Percentiles rank a stretch among this genome's conserved stretches.
These are phyloP conservation scores for Pedinophyceae sp. DNA, from an alignment of 139 green algal species.

Conservation along the genomic window DNA sequence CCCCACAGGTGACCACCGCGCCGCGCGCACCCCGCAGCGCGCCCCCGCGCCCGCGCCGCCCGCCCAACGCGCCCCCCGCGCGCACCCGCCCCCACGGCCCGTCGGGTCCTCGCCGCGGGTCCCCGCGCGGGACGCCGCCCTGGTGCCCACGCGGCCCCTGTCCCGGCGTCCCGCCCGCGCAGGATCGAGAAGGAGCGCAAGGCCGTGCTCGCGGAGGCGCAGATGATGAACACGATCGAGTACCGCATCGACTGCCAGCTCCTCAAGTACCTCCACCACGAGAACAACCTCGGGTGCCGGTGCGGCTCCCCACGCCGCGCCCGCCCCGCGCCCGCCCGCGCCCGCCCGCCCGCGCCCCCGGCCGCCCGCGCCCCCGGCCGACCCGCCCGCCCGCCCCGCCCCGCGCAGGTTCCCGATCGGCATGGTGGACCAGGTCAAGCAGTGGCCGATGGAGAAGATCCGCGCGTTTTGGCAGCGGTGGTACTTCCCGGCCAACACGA, in stretches of 20 bases:
- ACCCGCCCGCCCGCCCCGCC: not conserved
- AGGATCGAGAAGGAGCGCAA: constrained; percentile 95
- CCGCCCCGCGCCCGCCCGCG: no score
- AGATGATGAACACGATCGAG: constrained; percentile 99
- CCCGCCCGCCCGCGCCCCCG: no score
- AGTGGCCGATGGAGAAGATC: constrained; percentile 58
- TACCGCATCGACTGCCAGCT: constrained; percentile 98
- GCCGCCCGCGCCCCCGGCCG: not conserved
- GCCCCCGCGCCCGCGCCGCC: no score
- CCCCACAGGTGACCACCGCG: no score
- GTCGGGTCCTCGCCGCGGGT: not conserved
- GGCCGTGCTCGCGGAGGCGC: constrained; percentile 84
- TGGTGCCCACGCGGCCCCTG: no score
- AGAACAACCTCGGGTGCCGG: constrained; percentile 81
- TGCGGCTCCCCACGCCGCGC: not conserved
- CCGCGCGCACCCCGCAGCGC: no score
- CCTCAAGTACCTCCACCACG: constrained; percentile 84
- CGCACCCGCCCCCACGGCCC: no score
- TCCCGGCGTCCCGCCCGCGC: no score
- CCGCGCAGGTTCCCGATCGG: constrained; percentile 90
- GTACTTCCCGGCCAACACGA: constrained; percentile 96
- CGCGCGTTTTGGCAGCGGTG: constrained; percentile 76
- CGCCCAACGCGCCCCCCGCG: no score
- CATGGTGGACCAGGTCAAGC: constrained; percentile 81
- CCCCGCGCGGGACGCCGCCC: no score